Evolutionary conservation across 495 filamentous ascomycete species (phyloP), one percentile per base, ranked within the genome.

Genomic region (Hyphodiscus hymeniophilus): DNA sequence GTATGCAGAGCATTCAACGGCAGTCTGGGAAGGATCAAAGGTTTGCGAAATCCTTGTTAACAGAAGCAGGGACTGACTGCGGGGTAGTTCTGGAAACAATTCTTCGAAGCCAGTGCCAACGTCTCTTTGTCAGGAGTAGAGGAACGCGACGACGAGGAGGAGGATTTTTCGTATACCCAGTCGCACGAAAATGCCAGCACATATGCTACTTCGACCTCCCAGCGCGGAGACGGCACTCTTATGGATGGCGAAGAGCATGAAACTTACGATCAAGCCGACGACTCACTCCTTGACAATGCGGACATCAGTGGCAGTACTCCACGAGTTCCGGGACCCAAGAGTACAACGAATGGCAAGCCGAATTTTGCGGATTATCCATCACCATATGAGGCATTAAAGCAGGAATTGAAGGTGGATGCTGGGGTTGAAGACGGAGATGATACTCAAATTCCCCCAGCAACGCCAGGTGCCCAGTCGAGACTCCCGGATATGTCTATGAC

Each of bases 81-180:
- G 30, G 36, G 31, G n/a, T 57, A 94, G 87, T 97, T 96, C 67
- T 98, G 92, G 92, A 97, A 96, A 66, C 87, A 95, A 71, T 97
- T 98, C 77, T 98, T 98, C 68, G 92, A 98, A 68, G 87, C 91
- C 45, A 92, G 85, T 36, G 92, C 92, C 62, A 98, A 98, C 57
- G 91, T 97, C 20, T 92, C 89, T 2, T 77, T 98, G n/a, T 94
- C 89, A 10, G 89, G 89, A 41, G 95, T 97, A 63, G 90, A 95
- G 64, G 92, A 95, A 58, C 62, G 65, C 10, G 70, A 79, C 3
- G 72, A 70, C 39, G 63, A 60, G 24, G 60, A 68, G 11, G 63
- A 73, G 15, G 70, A 71, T 51, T 67, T 63, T 0, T 63, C 70
- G 0, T 67, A 63, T 7, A 59, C 51, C 8, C 66, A 50, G 21